Evolutionary conservation across 306 rosid genomes (phyloP).

Genomic region (Argentina anserina): DNA sequence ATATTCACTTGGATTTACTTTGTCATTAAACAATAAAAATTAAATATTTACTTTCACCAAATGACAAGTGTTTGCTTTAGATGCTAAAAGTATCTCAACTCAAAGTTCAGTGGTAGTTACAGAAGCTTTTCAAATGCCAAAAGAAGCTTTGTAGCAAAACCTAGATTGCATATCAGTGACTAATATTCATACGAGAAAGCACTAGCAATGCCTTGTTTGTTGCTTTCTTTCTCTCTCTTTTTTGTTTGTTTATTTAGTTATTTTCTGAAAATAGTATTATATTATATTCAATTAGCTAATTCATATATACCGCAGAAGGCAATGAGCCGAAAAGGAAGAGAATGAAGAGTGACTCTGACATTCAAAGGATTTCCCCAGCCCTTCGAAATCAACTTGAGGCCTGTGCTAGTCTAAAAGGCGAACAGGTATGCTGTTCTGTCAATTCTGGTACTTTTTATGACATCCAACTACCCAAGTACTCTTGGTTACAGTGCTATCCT

Average conservation of each 20-base stretch:
- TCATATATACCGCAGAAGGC: slow-evolving; percentile 64
- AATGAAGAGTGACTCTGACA: slow-evolving; percentile 76
- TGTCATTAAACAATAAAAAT: not conserved
- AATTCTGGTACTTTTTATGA: not conserved
- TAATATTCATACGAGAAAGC: slow-evolving; percentile 17
- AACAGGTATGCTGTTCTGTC: slow-evolving; percentile 56
- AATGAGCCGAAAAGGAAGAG: slow-evolving; percentile 81
- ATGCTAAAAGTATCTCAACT: not conserved
- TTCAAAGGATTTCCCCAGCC: slow-evolving; percentile 58
- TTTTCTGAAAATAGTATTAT: slow-evolving; percentile 6
- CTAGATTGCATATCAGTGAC: not conserved
- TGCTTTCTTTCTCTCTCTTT: not conserved
- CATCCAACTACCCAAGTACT: not conserved
- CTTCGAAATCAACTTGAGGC: slow-evolving; percentile 66
- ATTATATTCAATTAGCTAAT: slow-evolving; percentile 28
- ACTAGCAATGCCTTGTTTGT: not conserved
- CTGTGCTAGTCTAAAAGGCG: slow-evolving; percentile 79
- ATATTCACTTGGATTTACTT: not conserved
- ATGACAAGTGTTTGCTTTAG: not conserved
- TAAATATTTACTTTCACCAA: not conserved
- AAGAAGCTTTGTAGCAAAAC: not conserved
- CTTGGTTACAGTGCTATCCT: slow-evolving; percentile 4
- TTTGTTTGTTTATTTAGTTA: no score
- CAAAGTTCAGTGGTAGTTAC: not conserved
- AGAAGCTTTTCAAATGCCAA: not conserved